Evolutionary conservation across 495 filamentous ascomycete species (phyloP).

Genomic region (Aspergillus coremiiformis): DNA sequence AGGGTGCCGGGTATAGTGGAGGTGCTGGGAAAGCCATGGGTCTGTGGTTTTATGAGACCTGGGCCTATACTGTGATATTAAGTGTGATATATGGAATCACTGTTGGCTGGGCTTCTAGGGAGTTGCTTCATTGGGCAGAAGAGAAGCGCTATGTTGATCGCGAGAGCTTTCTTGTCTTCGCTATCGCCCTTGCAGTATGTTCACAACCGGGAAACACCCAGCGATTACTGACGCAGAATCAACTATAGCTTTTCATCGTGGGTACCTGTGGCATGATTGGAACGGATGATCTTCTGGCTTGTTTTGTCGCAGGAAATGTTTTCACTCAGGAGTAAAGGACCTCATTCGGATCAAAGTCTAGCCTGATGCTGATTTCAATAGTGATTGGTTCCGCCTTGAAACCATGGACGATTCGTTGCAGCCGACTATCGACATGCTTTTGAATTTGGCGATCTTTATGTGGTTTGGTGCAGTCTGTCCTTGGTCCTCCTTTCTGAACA

Average conservation of each 20-base stretch:
- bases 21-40: conserved; percentile 61
- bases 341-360: background rate
- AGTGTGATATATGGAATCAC: conserved; percentile 69
- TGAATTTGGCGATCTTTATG: conserved; percentile 81
- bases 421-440: conserved; percentile 81
- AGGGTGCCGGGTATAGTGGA: conserved; percentile 49
- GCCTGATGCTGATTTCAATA: conserved; percentile 14
- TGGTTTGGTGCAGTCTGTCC: conserved; percentile 89
- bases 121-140: conserved; percentile 77
- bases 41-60: conserved; percentile 82
- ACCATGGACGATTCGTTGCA: conserved; percentile 85
- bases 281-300: conserved; percentile 85
- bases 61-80: conserved; percentile 74
- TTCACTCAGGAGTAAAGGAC: conserved; percentile 70
- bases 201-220: conserved; percentile 5
- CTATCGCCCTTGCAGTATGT: conserved; percentile 71
- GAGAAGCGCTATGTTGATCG: conserved; percentile 76
- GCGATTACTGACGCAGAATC: conserved; percentile 11
- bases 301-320: conserved; percentile 86
- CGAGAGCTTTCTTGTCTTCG: conserved; percentile 86
- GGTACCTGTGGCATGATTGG: conserved; percentile 87
- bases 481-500: conserved; percentile 63
- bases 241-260: conserved; percentile 59
- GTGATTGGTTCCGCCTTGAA: conserved; percentile 86
- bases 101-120: conserved; percentile 75